Evolutionary conservation across 202 grass and related monocot species (phyloP).

Genomic region (Setaria viridis): DNA sequence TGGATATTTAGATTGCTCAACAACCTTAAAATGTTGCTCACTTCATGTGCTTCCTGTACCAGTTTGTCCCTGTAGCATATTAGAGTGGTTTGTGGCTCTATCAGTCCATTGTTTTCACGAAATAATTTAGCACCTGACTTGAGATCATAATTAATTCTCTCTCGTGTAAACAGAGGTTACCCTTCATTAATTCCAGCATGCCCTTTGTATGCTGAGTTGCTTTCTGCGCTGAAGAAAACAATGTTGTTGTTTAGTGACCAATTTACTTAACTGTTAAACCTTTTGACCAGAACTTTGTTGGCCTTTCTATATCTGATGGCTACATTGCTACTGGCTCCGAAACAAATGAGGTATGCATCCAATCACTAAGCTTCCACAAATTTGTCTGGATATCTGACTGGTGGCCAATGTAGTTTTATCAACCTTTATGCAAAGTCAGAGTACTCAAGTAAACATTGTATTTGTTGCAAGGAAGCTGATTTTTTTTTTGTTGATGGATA

Average conservation of each 20-base stretch:
- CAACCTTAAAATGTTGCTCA: constrained; percentile 2
- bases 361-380: constrained; percentile 16
- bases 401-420: not conserved
- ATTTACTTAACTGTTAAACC: constrained; percentile 45
- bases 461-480: constrained; percentile 34
- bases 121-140: not conserved
- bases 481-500: constrained; percentile 16
- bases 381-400: constrained; percentile 4
- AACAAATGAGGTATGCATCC: constrained; percentile 94
- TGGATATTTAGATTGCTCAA: not conserved
- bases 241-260: not conserved
- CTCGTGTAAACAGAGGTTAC: not conserved
- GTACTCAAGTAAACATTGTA: not conserved
- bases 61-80: not conserved
- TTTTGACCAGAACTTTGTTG: constrained; percentile 94
- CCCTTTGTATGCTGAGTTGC: not conserved
- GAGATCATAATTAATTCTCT: constrained; percentile 1
- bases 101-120: not conserved
- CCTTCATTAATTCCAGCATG: constrained; percentile 10
- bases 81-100: not conserved
- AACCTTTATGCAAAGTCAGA: constrained; percentile 27
- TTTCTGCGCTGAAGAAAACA: not conserved
- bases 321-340: constrained; percentile 99
- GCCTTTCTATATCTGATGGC: constrained; percentile 92
- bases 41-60: not conserved